phyloP scores from a whole-genome alignment of 805 yeast species.

The Lipomyces japonicus region DNA sequence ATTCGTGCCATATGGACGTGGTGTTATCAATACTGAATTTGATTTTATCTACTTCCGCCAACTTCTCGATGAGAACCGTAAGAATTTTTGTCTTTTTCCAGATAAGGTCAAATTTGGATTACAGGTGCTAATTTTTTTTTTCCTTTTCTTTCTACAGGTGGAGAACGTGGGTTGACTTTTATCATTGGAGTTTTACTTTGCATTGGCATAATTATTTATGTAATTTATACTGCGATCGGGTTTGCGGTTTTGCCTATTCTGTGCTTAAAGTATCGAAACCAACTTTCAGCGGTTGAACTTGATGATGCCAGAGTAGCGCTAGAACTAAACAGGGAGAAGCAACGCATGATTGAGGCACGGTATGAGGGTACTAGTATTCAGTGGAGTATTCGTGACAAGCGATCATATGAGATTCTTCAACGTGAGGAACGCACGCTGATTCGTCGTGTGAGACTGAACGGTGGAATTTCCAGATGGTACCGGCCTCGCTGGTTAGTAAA shows the following conservation, averaged over 20 bases:
- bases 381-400: slow-evolving; percentile 31
- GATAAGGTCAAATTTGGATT: not conserved
- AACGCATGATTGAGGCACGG: slow-evolving; percentile 31
- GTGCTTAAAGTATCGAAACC: slow-evolving; percentile 24
- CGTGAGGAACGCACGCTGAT: slow-evolving; percentile 31
- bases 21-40: slow-evolving; percentile 21
- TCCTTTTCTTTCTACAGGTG: slow-evolving; percentile 8
- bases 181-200: slow-evolving; percentile 27
- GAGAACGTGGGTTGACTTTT: slow-evolving; percentile 27
- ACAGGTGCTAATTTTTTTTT: not conserved
- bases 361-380: slow-evolving; percentile 25
- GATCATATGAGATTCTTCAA: slow-evolving; percentile 29
- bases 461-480: slow-evolving; percentile 17
- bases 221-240: slow-evolving; percentile 28
- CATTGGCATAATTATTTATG: slow-evolving; percentile 26
- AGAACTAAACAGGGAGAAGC: slow-evolving; percentile 31
- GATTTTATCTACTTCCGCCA: slow-evolving; percentile 24
- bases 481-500: slow-evolving; percentile 25
- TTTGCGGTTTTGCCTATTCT: slow-evolving; percentile 27
- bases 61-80: slow-evolving; percentile 24
- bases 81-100: not conserved
- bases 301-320: slow-evolving; percentile 27
- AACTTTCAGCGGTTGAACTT: slow-evolving; percentile 17
- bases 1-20: slow-evolving; percentile 27
- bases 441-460: slow-evolving; percentile 25